These are phyloP conservation scores for Aspergillus ibericus DNA, from an alignment of 2,329 filamentous ascomycete species.

Conservation along the genomic window DNA sequence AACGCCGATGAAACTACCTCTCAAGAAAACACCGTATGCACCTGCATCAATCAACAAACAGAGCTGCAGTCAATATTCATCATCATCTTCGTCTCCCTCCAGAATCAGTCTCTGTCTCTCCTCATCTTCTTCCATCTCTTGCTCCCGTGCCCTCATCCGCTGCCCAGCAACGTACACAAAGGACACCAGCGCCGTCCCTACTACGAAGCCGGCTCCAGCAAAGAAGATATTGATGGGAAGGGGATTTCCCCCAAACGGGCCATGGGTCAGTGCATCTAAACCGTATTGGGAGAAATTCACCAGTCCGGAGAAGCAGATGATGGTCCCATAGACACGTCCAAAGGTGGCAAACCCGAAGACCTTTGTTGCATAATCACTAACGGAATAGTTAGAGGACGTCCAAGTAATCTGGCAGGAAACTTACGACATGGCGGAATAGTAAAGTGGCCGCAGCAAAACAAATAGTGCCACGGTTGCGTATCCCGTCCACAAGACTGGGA, in stretches of 20 bases:
- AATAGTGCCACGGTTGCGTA: conserved; percentile 82
- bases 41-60: background rate
- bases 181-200: conserved; percentile 65
- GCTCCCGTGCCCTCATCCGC: conserved; percentile 14
- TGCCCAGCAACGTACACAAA: conserved; percentile 55
- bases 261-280: conserved; percentile 75
- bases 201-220: conserved; percentile 59
- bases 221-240: conserved; percentile 74
- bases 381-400: background rate
- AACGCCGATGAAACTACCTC: no score
- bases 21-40: background rate
- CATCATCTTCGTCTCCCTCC: conserved; percentile 16
- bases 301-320: conserved; percentile 81
- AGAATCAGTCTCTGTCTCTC: conserved; percentile 28
- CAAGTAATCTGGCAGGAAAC: conserved; percentile 18
- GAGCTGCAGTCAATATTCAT: background rate
- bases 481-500: conserved; percentile 62
- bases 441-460: conserved; percentile 81
- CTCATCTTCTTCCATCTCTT: conserved; percentile 18
- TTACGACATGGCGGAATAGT: conserved; percentile 82
- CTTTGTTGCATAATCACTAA: conserved; percentile 78
- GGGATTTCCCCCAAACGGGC: conserved; percentile 69
- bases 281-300: conserved; percentile 81
- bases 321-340: conserved; percentile 84
- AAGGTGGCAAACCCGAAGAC: conserved; percentile 92